Evolutionary conservation across 371 early-diverging fungal species (phyloP).

Genomic region (Batrachochytrium dendrobatidis): DNA sequence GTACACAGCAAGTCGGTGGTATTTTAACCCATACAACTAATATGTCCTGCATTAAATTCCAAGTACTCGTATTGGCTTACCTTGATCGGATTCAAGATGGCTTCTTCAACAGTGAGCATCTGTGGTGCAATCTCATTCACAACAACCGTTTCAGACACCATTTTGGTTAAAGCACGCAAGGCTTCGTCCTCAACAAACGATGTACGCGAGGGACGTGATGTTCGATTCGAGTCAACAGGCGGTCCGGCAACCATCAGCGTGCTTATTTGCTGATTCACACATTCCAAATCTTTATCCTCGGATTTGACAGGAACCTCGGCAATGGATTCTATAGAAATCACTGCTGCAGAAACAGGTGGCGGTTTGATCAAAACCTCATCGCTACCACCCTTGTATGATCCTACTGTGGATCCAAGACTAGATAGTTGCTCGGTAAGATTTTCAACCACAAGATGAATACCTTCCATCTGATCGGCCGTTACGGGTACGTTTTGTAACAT

Average conservation of each 20-base stretch:
- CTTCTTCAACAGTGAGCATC: conserved; percentile 35
- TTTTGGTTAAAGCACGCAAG: not conserved
- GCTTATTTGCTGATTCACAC: not conserved
- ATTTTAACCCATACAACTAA: too few species aligned
- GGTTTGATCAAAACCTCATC: not conserved
- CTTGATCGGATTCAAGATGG: conserved; percentile 39
- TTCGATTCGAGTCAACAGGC: too few species aligned
- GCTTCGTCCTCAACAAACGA: not conserved
- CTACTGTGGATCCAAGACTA: not conserved
- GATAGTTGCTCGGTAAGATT: conserved; percentile 1
- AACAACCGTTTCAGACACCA: conserved; percentile 18
- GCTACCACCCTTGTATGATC: not conserved
- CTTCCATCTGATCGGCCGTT: not conserved
- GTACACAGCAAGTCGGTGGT: too few species aligned
- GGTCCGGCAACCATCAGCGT: not conserved
- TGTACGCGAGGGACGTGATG: not conserved
- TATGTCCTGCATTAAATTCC: too few species aligned
- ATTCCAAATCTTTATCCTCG: too few species aligned
- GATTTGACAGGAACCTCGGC: too few species aligned
- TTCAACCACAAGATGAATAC: not conserved
- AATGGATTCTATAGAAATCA: not conserved
- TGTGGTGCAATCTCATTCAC: conserved; percentile 35
- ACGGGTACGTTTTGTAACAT: not conserved
- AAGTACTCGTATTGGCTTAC: conserved; percentile 11
- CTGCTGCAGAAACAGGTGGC: not conserved